Evolutionary conservation across 345 rosid genomes (phyloP).

Genomic region (Murraya paniculata): DNA sequence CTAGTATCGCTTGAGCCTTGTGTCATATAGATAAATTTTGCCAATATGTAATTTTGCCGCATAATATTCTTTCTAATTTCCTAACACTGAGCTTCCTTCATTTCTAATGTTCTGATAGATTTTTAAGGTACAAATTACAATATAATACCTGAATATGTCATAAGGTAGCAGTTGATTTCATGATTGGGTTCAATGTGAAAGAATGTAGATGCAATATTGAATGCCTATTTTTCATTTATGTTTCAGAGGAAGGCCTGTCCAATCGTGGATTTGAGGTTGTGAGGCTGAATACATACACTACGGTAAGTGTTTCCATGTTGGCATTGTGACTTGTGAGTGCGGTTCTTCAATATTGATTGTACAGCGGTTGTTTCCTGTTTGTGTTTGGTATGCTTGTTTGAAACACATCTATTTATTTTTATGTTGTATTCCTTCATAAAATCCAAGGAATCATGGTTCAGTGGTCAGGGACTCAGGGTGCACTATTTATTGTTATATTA

Average conservation of each 20-base stretch:
- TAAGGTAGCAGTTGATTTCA: background rate
- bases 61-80: background rate
- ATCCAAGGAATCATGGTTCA: background rate
- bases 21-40: background rate
- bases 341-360: background rate
- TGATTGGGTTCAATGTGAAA: constrained; percentile 14
- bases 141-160: background rate
- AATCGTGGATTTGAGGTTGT: constrained; percentile 87
- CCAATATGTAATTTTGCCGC: background rate
- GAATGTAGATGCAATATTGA: background rate
- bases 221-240: constrained; percentile 16
- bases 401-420: background rate
- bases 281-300: constrained; percentile 89
- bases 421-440: background rate
- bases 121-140: background rate
- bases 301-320: constrained; percentile 52
- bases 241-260: constrained; percentile 79
- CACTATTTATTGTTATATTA: no score
- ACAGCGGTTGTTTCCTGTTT: background rate
- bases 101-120: background rate
- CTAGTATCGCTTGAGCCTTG: no score
- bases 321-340: background rate
- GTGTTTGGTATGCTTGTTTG: background rate
- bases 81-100: background rate
- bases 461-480: background rate